phyloP scores from a whole-genome alignment of 2,329 filamentous ascomycete species.

The Fusarium pseudograminearum region DNA sequence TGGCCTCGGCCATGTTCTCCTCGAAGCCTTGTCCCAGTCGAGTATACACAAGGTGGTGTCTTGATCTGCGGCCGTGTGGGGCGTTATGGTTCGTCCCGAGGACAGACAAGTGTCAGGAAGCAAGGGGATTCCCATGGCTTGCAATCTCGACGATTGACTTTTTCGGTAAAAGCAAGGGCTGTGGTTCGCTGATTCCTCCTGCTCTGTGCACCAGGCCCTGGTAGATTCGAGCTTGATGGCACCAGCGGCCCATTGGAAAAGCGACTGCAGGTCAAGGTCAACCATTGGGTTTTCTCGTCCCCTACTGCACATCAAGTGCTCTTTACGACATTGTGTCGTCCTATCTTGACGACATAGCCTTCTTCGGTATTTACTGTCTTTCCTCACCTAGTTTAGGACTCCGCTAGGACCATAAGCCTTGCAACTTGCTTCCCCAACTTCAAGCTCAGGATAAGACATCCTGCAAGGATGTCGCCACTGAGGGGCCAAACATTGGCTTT shows the following conservation, averaged over 20 bases:
- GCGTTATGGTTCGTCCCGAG: constrained; percentile 55
- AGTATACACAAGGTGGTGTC: constrained; percentile 49
- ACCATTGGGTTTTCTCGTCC: constrained; percentile 19
- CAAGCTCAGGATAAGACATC: constrained; percentile 11
- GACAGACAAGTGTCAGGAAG: constrained; percentile 54
- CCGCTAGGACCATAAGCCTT: constrained; percentile 8
- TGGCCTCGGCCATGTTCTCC: constrained; percentile 42
- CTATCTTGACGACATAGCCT: constrained; percentile 19
- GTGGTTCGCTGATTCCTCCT: constrained; percentile 49
- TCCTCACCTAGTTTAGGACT: constrained; percentile 5
- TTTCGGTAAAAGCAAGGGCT: constrained; percentile 54
- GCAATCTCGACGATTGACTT: constrained; percentile 46
- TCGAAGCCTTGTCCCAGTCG: constrained; percentile 38
- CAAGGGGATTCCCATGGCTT: constrained; percentile 50
- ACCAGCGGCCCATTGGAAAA: constrained; percentile 25
- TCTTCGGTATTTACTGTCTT: constrained; percentile 16
- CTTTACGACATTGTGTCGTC: constrained; percentile 25
- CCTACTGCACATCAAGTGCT: constrained; percentile 27
- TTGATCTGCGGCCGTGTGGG: constrained; percentile 58
- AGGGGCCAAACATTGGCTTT: constrained; percentile 1
- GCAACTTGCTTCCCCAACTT: constrained; percentile 7
- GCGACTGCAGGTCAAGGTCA: constrained; percentile 31
- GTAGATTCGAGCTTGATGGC: constrained; percentile 30
- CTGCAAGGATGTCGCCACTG: constrained; percentile 29
- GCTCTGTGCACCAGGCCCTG: constrained; percentile 37